Base-by-base conservation (phyloP, 495 filamentous ascomycete genomes). In the Xylaria bambusicola region DNA sequence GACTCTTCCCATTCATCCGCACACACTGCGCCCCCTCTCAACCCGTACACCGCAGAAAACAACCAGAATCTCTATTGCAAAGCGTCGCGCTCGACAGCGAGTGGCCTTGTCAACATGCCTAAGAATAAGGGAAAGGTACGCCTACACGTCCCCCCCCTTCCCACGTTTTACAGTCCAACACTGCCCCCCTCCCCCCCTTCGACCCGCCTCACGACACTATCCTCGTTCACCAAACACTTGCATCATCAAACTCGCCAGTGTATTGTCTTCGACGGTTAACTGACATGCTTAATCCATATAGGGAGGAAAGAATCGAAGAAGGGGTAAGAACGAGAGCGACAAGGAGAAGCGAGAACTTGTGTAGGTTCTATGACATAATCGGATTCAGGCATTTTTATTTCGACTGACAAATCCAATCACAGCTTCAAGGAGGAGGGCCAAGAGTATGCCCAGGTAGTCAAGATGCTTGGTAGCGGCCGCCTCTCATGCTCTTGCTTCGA, bases 271-370 rank as follows among this genome's bases (percentile, higher is more conserved):
- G 36, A 47, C 45, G 26, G 55, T 23, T 20, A 29, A 52, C 48
- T 60, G 31, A 55, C 35, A 21, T 18, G 2, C 53, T 31, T 49
- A 38, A 48, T 63, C 33, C 38, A 15, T 9, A 77, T 68, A 97
- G 90, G 94, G 94, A 75, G 94, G 94, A 82, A 98, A 98, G 84
- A 98, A 98, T 78, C 81, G 94, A 73, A 86, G 94, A 80, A 88
- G 94, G 78, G 94, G 94, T 77, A 98, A 98, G 91, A 98, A 98
- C 84, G 94, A 98, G 82, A 98, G 97, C 82, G 77, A 80, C 82
- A 97, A 97, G 71, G 93, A 97, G 82, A 97, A 97, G 86, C 94
- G 94, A 72, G 94, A 98, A 77, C 84, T 98, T 53, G 57, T 60
- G 57, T 60, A 60, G 18, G 57, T 60, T 13, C 7, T 38, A 7